These are phyloP conservation scores for Antarctomyces pellizariae DNA, from an alignment of 495 filamentous ascomycete species.

Conservation along the genomic window DNA sequence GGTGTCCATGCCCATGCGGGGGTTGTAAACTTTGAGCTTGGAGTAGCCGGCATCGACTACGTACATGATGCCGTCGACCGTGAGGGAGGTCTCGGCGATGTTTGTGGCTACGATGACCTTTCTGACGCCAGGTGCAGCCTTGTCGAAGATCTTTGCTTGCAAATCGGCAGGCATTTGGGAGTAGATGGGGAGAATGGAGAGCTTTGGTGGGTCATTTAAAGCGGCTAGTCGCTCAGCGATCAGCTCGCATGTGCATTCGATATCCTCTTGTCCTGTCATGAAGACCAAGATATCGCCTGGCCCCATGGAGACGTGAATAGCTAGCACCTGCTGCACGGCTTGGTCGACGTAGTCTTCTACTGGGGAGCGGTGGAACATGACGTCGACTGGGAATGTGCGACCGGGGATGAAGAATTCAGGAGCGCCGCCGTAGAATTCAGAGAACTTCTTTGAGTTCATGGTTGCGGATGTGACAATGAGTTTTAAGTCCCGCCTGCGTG, in stretches of 20 bases:
- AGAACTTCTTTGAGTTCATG: slow-evolving; percentile 95
- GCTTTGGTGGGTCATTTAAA: slow-evolving; percentile 82
- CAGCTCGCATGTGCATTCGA: slow-evolving; percentile 87
- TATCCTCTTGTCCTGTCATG: slow-evolving; percentile 99
- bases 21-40: slow-evolving; percentile 97
- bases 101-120: slow-evolving; percentile 98
- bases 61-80: slow-evolving; percentile 98
- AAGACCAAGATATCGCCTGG: slow-evolving; percentile 90
- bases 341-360: slow-evolving; percentile 96
- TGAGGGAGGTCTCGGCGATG: slow-evolving; percentile 94
- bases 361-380: slow-evolving; percentile 85
- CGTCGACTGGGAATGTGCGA: slow-evolving; percentile 89
- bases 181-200: slow-evolving; percentile 94
- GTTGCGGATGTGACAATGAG: slow-evolving; percentile 96
- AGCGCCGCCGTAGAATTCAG: slow-evolving; percentile 90
- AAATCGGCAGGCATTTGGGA: slow-evolving; percentile 98
- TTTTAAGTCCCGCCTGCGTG: slow-evolving; percentile 75
- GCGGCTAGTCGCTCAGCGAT: slow-evolving; percentile 73
- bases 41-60: slow-evolving; percentile 93
- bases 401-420: slow-evolving; percentile 95
- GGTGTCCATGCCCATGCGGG: slow-evolving; percentile 97
- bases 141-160: slow-evolving; percentile 93
- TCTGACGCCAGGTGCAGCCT: slow-evolving; percentile 67
- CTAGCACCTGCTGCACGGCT: slow-evolving; percentile 86
- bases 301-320: slow-evolving; percentile 90